Percentiles rank a stretch among this genome's conserved stretches.
These are phyloP conservation scores for Prunus yedoensis DNA, from an alignment of 331 rosid species.

Conservation along the genomic window DNA sequence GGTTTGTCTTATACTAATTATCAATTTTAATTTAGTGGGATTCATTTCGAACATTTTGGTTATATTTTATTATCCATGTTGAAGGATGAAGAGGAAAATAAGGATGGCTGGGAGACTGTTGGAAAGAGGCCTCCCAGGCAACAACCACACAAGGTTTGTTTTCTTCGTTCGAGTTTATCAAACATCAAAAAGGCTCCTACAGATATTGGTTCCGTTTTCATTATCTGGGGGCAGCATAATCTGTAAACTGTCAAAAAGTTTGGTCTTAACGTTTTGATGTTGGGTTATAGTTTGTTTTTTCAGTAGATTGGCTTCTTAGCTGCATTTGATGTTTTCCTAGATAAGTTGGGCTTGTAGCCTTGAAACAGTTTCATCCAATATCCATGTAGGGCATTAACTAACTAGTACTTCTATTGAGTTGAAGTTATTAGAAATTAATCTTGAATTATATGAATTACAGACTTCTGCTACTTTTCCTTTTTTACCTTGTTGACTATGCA, in stretches of 20 bases:
- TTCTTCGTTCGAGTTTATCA: conserved; percentile 6
- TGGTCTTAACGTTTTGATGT: background rate
- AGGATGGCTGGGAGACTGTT: conserved; percentile 84
- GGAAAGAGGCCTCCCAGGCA: conserved; percentile 55
- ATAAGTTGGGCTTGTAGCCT: background rate
- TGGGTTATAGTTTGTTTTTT: background rate
- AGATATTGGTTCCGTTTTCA: conserved; percentile 1
- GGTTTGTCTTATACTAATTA: conserved; percentile 25
- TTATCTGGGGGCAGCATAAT: conserved; percentile 2
- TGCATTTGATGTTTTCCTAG: background rate
- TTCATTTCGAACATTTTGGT: conserved; percentile 6
- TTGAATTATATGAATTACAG: background rate
- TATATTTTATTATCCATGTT: conserved; percentile 26
- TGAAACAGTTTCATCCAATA: background rate
- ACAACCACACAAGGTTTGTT: conserved; percentile 60
- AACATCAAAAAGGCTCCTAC: conserved; percentile 7
- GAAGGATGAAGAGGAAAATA: conserved; percentile 44
- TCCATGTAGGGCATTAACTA: background rate
- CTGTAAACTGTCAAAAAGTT: background rate
- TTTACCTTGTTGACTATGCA: background rate
- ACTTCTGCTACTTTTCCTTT: background rate
- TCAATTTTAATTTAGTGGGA: background rate
- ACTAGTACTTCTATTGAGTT: background rate
- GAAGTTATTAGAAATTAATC: background rate
- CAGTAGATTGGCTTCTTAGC: background rate